Conservation (phyloP, 768 basidiomycete species). For the Tulasnella sp. region DNA sequence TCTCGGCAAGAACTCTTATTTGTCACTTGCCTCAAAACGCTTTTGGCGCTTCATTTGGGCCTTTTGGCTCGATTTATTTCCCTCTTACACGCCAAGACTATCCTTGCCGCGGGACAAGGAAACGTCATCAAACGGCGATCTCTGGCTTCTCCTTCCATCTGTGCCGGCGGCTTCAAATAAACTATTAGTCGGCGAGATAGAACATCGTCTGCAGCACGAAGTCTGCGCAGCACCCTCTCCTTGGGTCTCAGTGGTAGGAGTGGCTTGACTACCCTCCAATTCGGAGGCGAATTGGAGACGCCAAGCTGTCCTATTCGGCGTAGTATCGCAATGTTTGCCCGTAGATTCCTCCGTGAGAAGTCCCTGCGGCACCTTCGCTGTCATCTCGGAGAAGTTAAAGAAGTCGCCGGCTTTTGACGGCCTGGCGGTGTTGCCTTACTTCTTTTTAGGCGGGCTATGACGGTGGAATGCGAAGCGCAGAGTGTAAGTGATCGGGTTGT, state of each 20-base stretch:
- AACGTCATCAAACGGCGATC: neutral
- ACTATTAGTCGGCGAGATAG: neutral
- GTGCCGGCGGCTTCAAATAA: neutral
- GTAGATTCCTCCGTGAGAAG: neutral
- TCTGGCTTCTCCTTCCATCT: neutral
- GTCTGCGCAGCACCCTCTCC: neutral
- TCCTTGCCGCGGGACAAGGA: neutral
- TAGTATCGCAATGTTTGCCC: neutral
- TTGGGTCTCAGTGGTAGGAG: neutral
- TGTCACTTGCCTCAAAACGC: neutral
- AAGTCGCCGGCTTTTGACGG: neutral
- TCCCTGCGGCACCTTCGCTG: neutral
- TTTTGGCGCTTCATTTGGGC: neutral
- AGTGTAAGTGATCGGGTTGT: neutral
- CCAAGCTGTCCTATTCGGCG: neutral
- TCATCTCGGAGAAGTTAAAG: slow-evolving; percentile 8
- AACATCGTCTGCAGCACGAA: neutral
- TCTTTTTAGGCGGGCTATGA: neutral
- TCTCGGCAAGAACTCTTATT: neutral
- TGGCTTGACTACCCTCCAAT: neutral
- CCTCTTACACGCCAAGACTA: neutral
- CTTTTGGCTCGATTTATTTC: neutral
- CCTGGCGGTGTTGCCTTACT: neutral
- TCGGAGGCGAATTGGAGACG: neutral
- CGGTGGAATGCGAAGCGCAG: neutral